These are phyloP conservation scores for Parathielavia appendiculata DNA, from an alignment of 495 filamentous ascomycete genomes.

Conservation along the genomic window DNA sequence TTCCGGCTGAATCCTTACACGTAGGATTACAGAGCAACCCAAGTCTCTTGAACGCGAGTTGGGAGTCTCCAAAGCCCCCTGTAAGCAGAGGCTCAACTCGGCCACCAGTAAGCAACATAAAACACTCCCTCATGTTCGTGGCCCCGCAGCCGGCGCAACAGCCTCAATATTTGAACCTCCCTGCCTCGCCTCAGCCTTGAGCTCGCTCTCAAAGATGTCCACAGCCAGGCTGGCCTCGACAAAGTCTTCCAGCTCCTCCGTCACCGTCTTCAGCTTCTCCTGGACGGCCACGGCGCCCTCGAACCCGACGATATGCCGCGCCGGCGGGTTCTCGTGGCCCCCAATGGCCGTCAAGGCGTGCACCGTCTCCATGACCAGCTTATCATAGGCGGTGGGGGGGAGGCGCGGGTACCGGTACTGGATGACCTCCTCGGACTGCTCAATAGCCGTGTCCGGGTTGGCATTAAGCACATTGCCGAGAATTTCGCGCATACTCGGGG, in stretches of 20 bases:
- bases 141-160: neutral
- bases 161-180: conserved; percentile 25
- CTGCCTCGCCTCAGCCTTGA: conserved; percentile 43
- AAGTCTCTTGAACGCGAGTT: too few relatives aligned
- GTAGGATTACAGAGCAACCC: neutral
- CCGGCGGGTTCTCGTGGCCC: conserved; percentile 92
- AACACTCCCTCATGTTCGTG: conserved; percentile 3
- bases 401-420: conserved; percentile 67
- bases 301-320: conserved; percentile 87
- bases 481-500: conserved; percentile 75
- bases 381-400: conserved; percentile 56
- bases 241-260: conserved; percentile 94
- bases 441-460: conserved; percentile 50
- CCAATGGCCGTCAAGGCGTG: conserved; percentile 86
- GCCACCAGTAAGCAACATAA: too few relatives aligned
- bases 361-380: conserved; percentile 82
- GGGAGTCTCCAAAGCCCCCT: neutral
- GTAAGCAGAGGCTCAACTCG: neutral
- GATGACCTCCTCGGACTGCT: conserved; percentile 48
- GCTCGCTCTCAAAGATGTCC: conserved; percentile 60
- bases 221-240: conserved; percentile 81
- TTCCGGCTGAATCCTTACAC: neutral
- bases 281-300: conserved; percentile 86
- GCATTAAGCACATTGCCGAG: conserved; percentile 63
- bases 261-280: conserved; percentile 94